phyloP scores from a whole-genome alignment of 2,329 filamentous ascomycete genomes.

The Fonsecaea monophora region DNA sequence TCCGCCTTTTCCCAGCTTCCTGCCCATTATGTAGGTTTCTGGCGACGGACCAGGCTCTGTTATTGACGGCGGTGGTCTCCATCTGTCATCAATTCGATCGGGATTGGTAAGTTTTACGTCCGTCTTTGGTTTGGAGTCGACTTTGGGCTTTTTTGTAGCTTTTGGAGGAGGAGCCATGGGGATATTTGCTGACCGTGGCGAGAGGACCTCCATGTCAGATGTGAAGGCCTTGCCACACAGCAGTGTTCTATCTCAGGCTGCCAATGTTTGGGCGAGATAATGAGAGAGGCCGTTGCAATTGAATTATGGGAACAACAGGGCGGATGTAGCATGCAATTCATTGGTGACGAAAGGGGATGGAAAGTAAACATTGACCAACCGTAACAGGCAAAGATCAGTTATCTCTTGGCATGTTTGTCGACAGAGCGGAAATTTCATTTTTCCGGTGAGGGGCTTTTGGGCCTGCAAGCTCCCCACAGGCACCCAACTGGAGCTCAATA shows the following conservation, averaged over 20 bases:
- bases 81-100: conserved; percentile 48
- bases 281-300: background rate
- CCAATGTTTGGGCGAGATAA: background rate
- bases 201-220: conserved; percentile 55
- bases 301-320: background rate
- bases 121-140: conserved; percentile 44
- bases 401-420: background rate
- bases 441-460: background rate
- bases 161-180: conserved; percentile 47
- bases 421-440: background rate
- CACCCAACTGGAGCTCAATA: background rate
- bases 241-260: background rate
- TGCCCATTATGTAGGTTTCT: conserved; percentile 55
- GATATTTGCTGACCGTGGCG: conserved; percentile 57
- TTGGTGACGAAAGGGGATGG: conserved; percentile 12
- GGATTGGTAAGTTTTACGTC: conserved; percentile 47
- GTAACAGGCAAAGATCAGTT: background rate
- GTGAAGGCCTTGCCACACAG: background rate
- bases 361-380: conserved; percentile 21
- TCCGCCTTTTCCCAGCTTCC: conserved; percentile 57
- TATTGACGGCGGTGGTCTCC: conserved; percentile 54
- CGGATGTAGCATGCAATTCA: background rate
- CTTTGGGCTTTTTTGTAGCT: conserved; percentile 44
- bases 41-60: conserved; percentile 53
- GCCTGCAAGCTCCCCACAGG: background rate